phyloP scores from a whole-genome alignment of 495 filamentous ascomycete genomes.

The Xylaria scruposa region DNA sequence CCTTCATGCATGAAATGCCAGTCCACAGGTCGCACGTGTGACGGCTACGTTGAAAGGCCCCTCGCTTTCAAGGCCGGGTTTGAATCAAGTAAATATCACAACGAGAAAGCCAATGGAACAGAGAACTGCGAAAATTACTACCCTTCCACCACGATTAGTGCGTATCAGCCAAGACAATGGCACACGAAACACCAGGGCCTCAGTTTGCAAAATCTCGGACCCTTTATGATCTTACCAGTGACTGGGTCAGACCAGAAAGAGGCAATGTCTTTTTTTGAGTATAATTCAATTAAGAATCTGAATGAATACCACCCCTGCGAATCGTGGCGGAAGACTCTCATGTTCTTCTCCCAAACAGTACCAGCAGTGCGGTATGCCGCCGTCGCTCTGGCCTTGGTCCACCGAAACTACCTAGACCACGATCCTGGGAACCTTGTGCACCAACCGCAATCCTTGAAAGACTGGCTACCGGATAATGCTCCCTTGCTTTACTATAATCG shows the following conservation, averaged over 20 bases:
- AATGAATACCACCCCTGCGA: conserved; percentile 40
- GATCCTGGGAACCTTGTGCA: neutral
- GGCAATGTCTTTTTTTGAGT: conserved; percentile 41
- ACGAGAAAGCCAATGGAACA: neutral
- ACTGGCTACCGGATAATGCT: conserved; percentile 19
- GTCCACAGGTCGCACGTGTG: conserved; percentile 35
- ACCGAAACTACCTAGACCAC: conserved; percentile 31
- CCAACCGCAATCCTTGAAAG: conserved; percentile 5
- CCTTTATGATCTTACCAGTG: conserved; percentile 27
- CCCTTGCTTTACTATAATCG: conserved; percentile 29
- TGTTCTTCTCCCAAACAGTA: conserved; percentile 44
- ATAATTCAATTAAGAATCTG: conserved; percentile 41
- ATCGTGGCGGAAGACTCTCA: conserved; percentile 41
- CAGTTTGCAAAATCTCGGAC: conserved; percentile 21
- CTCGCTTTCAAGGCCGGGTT: neutral
- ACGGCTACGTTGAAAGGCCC: conserved; percentile 22
- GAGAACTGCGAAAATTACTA: neutral
- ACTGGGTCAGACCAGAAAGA: conserved; percentile 33
- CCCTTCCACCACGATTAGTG: neutral
- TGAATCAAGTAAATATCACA: conserved; percentile 14
- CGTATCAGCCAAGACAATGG: conserved; percentile 17
- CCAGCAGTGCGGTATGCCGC: conserved; percentile 43
- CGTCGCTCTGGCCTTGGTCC: conserved; percentile 39
- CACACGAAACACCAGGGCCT: neutral
- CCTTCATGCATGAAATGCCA: conserved; percentile 33